Conservation (phyloP, 1,139 yeast species). For the Candida sojae region DNA sequence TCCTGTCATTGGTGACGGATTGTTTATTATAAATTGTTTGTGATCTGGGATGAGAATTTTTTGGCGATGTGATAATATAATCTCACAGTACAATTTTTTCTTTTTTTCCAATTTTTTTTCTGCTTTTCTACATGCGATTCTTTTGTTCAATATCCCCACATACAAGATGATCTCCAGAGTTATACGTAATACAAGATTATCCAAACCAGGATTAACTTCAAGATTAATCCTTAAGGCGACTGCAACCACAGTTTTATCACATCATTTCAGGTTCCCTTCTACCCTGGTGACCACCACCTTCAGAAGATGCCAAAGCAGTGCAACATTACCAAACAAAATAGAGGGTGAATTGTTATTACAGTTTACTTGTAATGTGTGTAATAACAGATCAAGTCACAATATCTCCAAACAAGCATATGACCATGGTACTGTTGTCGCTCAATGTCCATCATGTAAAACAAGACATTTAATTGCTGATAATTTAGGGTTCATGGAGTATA, state of each 20-base stretch:
- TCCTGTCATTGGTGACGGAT: too few species aligned
- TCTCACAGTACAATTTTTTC: not conserved
- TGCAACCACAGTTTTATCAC: not conserved
- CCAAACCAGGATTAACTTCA: not conserved
- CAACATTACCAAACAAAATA: not conserved
- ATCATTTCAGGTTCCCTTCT: not conserved
- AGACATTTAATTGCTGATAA: constrained; percentile 95
- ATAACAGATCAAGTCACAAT: constrained; percentile 79
- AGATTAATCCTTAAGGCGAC: not conserved
- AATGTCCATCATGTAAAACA: constrained; percentile 88
- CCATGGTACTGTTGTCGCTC: constrained; percentile 82
- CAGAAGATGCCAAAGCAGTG: not conserved
- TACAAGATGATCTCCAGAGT: constrained; percentile 1
- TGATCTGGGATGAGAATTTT: too few species aligned
- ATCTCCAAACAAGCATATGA: constrained; percentile 91
- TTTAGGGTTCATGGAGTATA: constrained; percentile 71
- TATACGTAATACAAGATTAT: not conserved
- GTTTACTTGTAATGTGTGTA: constrained; percentile 89
- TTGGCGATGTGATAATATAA: too few species aligned
- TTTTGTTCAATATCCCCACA: not conserved
- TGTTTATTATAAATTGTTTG: too few species aligned
- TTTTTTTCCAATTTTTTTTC: not conserved
- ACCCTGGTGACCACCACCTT: not conserved
- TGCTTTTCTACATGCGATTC: not conserved
- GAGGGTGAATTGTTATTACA: constrained; percentile 63